Base-by-base conservation (phyloP, 441 rosid species). In the Erodium moschatum region DNA sequence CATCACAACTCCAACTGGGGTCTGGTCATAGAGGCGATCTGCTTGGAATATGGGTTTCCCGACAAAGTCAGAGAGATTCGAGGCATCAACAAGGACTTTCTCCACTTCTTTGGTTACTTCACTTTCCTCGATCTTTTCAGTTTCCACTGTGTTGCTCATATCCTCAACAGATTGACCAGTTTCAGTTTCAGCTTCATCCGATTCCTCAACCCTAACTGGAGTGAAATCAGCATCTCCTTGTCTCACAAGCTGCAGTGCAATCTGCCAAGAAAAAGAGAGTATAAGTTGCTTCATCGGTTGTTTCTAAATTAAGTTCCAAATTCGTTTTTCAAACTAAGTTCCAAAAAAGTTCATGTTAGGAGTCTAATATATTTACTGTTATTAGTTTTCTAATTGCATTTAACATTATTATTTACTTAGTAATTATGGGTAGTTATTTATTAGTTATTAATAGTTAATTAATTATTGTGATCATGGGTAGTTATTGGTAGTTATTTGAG, bases 1-100 rank as follows among this genome's bases (percentile, higher is more conserved):
- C 97, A 91, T 88, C 58, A 91, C 96, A 42, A 94, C 97, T 50
- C 98, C 98, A 7, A 86, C 76, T 9, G 98, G 98, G 38, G 98
- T 89, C 69, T 74, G 86, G 29, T 86, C 86, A 13, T 91, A 94
- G 21, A 94, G 82, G 64, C 92, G 89, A 54, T 87, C 97, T 6
- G 88, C 89, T 6, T 87, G 93, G 81, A 91, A 94, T 44, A 92
- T 93, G 1, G 96, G 98, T 73, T 95, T 95, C 66, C 99, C 99
- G 66, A 95, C 98, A 79, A 79, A 94, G 69, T 94, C 88, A 11
- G 83, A 60, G 18, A 94, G 80, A 78, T 81, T 89, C 70, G 89
- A 75, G 38, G 75, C 65, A 69, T 91, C 90, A 6, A 95, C 86
- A 84, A 81, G 73, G 64, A 92, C 85, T 70, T 84, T 92, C 77